Base-by-base conservation (phyloP, 2,329 filamentous ascomycete genomes). In the Sporothrix inflata region DNA sequence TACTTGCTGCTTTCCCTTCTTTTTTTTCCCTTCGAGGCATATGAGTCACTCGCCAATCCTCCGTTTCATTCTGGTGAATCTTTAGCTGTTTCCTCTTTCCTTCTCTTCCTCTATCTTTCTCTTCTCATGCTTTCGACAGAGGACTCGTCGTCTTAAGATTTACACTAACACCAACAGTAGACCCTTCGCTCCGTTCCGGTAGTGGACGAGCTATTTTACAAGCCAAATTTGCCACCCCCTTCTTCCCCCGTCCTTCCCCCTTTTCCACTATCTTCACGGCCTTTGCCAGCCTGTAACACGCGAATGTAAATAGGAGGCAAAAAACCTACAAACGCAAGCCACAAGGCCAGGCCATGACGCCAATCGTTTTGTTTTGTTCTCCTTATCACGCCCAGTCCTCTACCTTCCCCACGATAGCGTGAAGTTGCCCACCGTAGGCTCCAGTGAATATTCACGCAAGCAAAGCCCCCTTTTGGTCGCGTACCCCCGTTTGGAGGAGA, bases 21-120 rank as follows among this genome's bases (percentile, higher is more conserved):
- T n/a, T 66, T n/a, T 55, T 2, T 24, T 4, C 27, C 21, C 5
- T 14, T 27, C 14, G 3, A 34, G 19, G n/a, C n/a, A n/a, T n/a
- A n/a, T 70, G 68, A 70, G 68, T 70, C 68, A 70, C 53, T 70
- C 40, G 68, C 68, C 53, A 70, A 53, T 47, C 68, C 40, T 70
- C 53, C 68, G 24, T 38, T 70, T 70, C 40, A 47, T 47, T 34
- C 12, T 42, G 4, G 19, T 21, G 16, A 40, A 14, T 40, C 9
- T 38, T 51, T 12, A 4, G 14, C 45, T n/a, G 4, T 27, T 21
- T 65, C 14, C 12, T 9, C 11, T 49, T 19, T 21, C 30, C 12
- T 19, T 57, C 9, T 19, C 30, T 65, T 60, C 4, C 51, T 19
- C 53, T 49, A 7, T 14, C 57, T 47, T 8, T 30, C 14, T 42